These are phyloP conservation scores for Mercurialis annua DNA, from an alignment of 345 rosid species.

Conservation along the genomic window DNA sequence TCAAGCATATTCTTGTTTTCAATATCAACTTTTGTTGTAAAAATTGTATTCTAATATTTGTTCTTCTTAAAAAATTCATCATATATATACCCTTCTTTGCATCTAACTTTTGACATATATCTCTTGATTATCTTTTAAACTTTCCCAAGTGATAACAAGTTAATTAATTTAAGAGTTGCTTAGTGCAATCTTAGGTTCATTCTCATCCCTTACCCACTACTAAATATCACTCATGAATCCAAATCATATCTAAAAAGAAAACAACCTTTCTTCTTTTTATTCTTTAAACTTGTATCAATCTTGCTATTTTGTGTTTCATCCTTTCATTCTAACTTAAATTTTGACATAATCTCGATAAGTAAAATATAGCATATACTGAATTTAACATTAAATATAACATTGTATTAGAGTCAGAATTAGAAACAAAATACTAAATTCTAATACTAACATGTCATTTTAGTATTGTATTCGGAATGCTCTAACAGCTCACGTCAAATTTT, in stretches of 20 bases:
- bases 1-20: constrained; percentile 23
- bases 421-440: background rate
- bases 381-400: too few relatives aligned
- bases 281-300: background rate
- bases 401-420: background rate
- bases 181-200: background rate
- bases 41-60: background rate
- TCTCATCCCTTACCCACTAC: background rate
- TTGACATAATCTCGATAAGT: background rate
- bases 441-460: too few relatives aligned
- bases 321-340: too few relatives aligned
- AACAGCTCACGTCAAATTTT: too few relatives aligned
- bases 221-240: background rate
- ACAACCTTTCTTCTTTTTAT: background rate
- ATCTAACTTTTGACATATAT: constrained; percentile 19
- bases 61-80: constrained; percentile 13
- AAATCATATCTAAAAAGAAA: background rate
- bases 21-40: constrained; percentile 8
- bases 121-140: background rate
- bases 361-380: background rate
- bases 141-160: background rate
- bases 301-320: too few relatives aligned
- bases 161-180: background rate
- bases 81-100: constrained; percentile 9
- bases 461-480: too few relatives aligned